A percentile compares a stretch with the other conserved stretches of the same genome.
These are phyloP conservation scores for Alternaria triticimaculans DNA, from an alignment of 2,329 filamentous ascomycete genomes.

Conservation along the genomic window DNA sequence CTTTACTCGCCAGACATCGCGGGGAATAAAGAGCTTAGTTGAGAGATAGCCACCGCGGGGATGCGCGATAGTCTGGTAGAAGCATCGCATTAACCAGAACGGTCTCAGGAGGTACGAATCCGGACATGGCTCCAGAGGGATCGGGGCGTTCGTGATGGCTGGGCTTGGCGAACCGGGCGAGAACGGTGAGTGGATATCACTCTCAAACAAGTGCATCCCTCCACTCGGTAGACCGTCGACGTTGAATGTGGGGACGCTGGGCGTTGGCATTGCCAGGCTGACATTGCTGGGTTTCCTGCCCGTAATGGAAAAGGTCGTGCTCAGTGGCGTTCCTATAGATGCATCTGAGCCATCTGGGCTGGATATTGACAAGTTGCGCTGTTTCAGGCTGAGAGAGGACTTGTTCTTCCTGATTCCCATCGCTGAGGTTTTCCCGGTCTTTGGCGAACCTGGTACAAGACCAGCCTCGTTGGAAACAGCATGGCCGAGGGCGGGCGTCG, in stretches of 20 bases:
- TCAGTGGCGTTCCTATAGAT: conserved; percentile 77
- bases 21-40: conserved; percentile 87
- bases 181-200: conserved; percentile 73
- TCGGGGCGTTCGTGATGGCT: conserved; percentile 69
- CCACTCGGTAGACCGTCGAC: conserved; percentile 65
- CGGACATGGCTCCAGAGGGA: conserved; percentile 88
- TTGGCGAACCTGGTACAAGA: conserved; percentile 45
- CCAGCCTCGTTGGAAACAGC: conserved; percentile 54
- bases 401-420: conserved; percentile 57
- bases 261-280: conserved; percentile 72
- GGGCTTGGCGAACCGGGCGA: conserved; percentile 71
- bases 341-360: conserved; percentile 67
- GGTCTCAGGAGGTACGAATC: conserved; percentile 87
- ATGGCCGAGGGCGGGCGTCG: conserved; percentile 46
- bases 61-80: conserved; percentile 91
- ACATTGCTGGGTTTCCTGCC: conserved; percentile 57
- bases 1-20: conserved; percentile 92
- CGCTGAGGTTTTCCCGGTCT: conserved; percentile 37
- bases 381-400: conserved; percentile 69
- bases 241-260: conserved; percentile 68
- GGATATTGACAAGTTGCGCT: conserved; percentile 73
- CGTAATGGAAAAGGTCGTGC: conserved; percentile 66
- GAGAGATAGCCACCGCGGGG: conserved; percentile 91
- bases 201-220: conserved; percentile 83
- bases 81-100: conserved; percentile 95